phyloP scores from a whole-genome alignment of 805 yeast genomes.

The Candida endomychidarum region DNA sequence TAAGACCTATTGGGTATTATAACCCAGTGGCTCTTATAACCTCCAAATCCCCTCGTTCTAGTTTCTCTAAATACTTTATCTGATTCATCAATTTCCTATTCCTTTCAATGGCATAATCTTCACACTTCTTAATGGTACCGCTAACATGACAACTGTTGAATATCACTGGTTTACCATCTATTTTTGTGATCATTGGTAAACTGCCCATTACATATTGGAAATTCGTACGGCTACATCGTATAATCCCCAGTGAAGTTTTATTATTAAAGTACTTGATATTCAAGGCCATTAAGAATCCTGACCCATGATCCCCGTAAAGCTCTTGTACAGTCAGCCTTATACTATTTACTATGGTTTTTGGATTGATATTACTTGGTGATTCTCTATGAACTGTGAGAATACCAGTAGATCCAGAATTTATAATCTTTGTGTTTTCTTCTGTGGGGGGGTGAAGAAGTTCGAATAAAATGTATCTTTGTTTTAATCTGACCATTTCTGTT shows the following conservation, averaged over 20 bases:
- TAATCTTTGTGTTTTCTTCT: constrained; percentile 42
- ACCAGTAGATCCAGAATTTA: constrained; percentile 33
- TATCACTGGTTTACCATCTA: constrained; percentile 52
- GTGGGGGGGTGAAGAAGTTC: constrained; percentile 68
- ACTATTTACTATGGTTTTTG: constrained; percentile 50
- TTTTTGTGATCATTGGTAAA: constrained; percentile 50
- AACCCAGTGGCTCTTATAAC: too few species aligned
- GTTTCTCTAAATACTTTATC: constrained; percentile 5
- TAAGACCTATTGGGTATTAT: too few species aligned
- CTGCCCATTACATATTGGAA: constrained; percentile 66
- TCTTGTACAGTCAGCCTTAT: constrained; percentile 57
- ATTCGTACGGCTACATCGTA: constrained; percentile 71
- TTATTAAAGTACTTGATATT: constrained; percentile 78
- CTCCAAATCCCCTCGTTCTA: constrained; percentile 7
- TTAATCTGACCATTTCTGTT: constrained; percentile 80
- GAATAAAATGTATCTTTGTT: constrained; percentile 80
- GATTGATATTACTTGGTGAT: constrained; percentile 48
- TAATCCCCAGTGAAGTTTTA: constrained; percentile 79
- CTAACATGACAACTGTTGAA: constrained; percentile 68
- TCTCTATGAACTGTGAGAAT: constrained; percentile 50
- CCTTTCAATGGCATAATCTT: constrained; percentile 57
- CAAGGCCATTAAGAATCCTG: constrained; percentile 62
- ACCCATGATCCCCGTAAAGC: constrained; percentile 78
- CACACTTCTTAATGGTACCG: constrained; percentile 87
- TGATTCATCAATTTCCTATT: constrained; percentile 38